Percentiles rank a stretch among this genome's conserved stretches.
phyloP scores from a whole-genome alignment of 1,284 basidiomycete species.

The Trichosporon sp. region DNA sequence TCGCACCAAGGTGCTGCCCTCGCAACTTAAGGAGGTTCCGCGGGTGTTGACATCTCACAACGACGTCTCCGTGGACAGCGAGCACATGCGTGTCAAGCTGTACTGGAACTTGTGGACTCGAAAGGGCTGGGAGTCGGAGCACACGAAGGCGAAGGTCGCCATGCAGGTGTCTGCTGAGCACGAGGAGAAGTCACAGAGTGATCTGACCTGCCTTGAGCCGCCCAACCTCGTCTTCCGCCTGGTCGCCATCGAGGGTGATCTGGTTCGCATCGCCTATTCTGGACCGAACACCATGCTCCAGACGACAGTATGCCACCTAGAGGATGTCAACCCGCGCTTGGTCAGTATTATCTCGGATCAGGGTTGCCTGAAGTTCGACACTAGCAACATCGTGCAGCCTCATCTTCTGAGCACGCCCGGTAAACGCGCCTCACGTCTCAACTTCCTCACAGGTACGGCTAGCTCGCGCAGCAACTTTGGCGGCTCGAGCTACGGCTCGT shows the following conservation, averaged over 20 bases:
- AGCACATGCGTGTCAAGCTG: slow-evolving; percentile 5
- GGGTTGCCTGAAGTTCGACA: neutral
- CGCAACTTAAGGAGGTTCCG: slow-evolving; percentile 39
- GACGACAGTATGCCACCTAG: neutral
- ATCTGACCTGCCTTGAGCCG: neutral
- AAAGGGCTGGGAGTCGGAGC: slow-evolving; percentile 10
- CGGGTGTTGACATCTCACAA: slow-evolving; percentile 55
- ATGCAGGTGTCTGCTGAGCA: slow-evolving; percentile 73
- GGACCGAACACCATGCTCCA: neutral
- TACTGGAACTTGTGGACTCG: slow-evolving; percentile 19
- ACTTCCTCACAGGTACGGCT: neutral
- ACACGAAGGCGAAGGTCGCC: slow-evolving; percentile 69
- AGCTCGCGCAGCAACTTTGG: slow-evolving; percentile 1
- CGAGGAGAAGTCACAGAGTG: neutral
- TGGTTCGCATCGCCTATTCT: neutral
- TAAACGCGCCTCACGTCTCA: neutral
- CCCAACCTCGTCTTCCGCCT: neutral
- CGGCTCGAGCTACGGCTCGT: neutral
- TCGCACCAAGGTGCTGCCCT: slow-evolving; percentile 55
- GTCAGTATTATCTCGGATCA: neutral
- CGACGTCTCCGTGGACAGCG: slow-evolving; percentile 52
- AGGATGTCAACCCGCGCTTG: neutral
- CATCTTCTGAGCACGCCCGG: slow-evolving; percentile 57
- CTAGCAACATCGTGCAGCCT: slow-evolving; percentile 28
- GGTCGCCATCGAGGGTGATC: neutral